These are phyloP conservation scores for Rhizophagus sp. DNA, from an alignment of 192 early-diverging fungal genomes.

Conservation along the genomic window DNA sequence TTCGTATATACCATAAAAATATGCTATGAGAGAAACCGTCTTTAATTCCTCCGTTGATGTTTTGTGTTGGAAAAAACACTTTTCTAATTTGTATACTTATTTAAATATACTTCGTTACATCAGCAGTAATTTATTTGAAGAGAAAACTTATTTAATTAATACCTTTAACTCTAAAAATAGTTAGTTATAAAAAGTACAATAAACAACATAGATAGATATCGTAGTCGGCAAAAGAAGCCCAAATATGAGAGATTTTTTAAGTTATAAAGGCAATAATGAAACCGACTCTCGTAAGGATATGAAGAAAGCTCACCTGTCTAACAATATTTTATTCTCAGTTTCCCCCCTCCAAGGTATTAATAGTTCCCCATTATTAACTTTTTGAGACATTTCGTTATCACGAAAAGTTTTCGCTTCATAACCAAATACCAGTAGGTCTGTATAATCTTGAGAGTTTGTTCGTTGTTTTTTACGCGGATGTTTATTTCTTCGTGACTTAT, in stretches of 20 bases:
- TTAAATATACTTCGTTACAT: conserved; percentile 4
- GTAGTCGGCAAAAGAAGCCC: background rate
- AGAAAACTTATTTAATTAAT: background rate
- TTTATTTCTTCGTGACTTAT: background rate
- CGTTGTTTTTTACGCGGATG: conserved; percentile 29
- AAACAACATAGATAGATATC: background rate
- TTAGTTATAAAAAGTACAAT: conserved; percentile 3
- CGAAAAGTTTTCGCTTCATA: conserved; percentile 50
- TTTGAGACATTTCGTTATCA: conserved; percentile 40
- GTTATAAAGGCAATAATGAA: background rate
- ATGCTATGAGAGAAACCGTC: background rate
- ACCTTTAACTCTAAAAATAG: conserved; percentile 17
- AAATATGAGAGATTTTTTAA: background rate
- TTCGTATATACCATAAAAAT: background rate
- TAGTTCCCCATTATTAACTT: conserved; percentile 39
- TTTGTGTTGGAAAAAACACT: background rate
- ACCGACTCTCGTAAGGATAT: background rate
- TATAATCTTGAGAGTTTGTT: conserved; percentile 19
- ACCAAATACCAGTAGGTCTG: conserved; percentile 52
- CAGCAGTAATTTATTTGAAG: background rate
- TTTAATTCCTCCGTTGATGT: background rate
- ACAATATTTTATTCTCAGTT: conserved; percentile 31
- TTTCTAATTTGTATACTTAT: background rate
- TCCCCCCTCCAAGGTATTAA: conserved; percentile 49
- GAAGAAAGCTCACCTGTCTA: conserved; percentile 48